phyloP scores from a whole-genome alignment of 805 yeast genomes.

The Candida odintsovae region DNA sequence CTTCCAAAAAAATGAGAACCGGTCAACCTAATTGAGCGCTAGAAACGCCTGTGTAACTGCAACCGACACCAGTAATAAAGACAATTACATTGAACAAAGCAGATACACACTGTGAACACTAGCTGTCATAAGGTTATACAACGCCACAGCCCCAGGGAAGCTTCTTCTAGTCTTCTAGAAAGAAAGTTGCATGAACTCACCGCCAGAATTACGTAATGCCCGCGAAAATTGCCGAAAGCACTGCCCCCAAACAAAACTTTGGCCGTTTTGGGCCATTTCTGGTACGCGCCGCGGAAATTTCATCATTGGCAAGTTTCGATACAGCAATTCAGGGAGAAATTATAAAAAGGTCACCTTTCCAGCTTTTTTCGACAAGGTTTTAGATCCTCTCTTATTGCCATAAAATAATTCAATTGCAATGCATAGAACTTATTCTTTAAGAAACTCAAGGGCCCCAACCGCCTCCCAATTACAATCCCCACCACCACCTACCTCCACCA shows the following conservation, averaged over 20 bases:
- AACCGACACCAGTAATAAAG: no score
- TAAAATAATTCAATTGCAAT: slow-evolving; percentile 27
- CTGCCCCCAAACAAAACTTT: neutral
- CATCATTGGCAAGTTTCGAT: neutral
- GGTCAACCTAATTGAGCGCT: no score
- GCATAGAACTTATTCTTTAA: slow-evolving; percentile 83
- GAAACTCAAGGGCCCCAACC: slow-evolving; percentile 75
- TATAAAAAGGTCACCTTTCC: neutral
- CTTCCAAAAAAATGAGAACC: neutral
- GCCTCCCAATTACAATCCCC: slow-evolving; percentile 77
- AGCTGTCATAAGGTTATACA: no score
- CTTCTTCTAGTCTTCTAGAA: neutral
- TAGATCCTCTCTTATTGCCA: no score
- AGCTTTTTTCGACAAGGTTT: neutral
- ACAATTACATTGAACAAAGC: no score
- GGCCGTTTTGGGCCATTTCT: neutral
- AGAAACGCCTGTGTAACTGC: no score
- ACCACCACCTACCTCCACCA: slow-evolving; percentile 75
- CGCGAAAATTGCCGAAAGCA: neutral
- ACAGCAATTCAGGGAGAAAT: neutral
- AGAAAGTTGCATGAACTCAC: neutral
- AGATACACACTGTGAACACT: no score
- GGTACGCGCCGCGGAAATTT: neutral
- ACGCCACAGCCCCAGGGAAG: no score
- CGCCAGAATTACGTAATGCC: neutral